phyloP scores from a whole-genome alignment of 2,329 filamentous ascomycete genomes.

The Xylaria sp. region DNA sequence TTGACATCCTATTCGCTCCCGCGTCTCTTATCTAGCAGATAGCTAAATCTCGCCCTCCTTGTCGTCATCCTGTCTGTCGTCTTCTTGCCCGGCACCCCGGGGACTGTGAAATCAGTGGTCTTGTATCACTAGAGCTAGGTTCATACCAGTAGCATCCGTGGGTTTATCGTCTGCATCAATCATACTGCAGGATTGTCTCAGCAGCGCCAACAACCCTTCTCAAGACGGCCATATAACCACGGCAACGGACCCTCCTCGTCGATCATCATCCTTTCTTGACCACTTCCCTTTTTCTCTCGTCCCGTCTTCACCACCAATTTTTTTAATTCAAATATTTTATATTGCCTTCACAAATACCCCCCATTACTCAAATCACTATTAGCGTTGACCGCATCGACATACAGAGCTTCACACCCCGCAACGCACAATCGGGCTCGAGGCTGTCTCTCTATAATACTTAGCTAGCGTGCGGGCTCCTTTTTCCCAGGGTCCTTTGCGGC shows the following conservation, averaged over 20 bases:
- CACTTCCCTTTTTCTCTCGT: constrained; percentile 27
- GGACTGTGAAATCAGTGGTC: constrained; percentile 39
- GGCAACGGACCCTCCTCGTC: constrained; percentile 36
- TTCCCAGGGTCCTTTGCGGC: constrained; percentile 30
- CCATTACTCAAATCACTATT: constrained; percentile 21
- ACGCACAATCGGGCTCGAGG: neutral
- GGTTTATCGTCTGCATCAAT: constrained; percentile 31
- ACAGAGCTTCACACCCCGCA: constrained; percentile 28
- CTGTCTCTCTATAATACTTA: constrained; percentile 23
- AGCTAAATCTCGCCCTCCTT: constrained; percentile 41
- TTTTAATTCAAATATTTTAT: constrained; percentile 31
- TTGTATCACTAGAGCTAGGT: constrained; percentile 21
- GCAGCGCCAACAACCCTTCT: constrained; percentile 28
- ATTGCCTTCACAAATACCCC: constrained; percentile 21
- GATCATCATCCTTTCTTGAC: constrained; percentile 33
- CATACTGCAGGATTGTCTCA: constrained; percentile 36
- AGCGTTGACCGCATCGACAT: constrained; percentile 27
- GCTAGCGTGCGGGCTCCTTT: neutral
- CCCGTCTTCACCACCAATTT: constrained; percentile 14
- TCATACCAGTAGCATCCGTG: constrained; percentile 24
- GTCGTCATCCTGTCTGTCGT: constrained; percentile 34
- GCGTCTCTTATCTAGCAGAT: constrained; percentile 46
- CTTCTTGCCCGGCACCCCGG: constrained; percentile 37
- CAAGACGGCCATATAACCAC: constrained; percentile 36
- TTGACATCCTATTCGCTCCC: constrained; percentile 46